Evolutionary conservation across 169 alveolate species (phyloP).

Genomic region (Eimeria zaria): DNA sequence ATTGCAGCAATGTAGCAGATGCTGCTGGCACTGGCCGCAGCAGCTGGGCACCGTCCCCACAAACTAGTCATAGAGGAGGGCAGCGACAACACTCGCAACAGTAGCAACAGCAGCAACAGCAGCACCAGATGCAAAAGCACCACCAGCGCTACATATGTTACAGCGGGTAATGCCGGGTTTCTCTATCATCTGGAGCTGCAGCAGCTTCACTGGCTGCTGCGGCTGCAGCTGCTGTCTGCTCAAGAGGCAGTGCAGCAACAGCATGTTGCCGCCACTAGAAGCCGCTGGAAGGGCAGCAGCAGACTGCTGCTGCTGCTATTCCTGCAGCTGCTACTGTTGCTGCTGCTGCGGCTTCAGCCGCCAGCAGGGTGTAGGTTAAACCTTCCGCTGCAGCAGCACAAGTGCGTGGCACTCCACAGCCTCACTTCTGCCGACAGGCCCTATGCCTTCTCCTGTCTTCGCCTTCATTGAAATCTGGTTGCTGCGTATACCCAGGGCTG

Average conservation of each 20-base stretch:
- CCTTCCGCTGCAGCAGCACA: conserved; percentile 81
- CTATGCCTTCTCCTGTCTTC: conserved; percentile 85
- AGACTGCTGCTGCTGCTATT: background rate
- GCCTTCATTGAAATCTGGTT: conserved; percentile 85
- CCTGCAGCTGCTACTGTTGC: background rate
- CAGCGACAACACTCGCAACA: background rate
- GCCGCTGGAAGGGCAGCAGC: background rate
- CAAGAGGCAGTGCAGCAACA: background rate
- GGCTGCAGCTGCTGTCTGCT: conserved; percentile 21
- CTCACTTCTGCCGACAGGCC: conserved; percentile 86
- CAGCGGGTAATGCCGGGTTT: background rate
- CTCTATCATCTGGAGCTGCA: background rate
- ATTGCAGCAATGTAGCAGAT: background rate
- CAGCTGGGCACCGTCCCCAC: background rate
- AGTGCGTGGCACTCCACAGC: conserved; percentile 89
- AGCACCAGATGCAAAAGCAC: background rate
- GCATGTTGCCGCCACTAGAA: background rate
- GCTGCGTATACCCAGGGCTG: conserved; percentile 29
- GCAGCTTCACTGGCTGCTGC: conserved; percentile 32
- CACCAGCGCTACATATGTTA: background rate
- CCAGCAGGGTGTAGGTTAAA: background rate
- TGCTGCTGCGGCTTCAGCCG: background rate
- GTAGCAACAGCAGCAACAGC: conserved; percentile 9
- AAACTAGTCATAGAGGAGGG: background rate
- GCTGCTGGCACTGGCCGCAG: background rate